Evolutionary conservation across 805 yeast genomes (phyloP), one percentile per base, ranked within the genome.

Genomic region (Ogataea paradorogensis): DNA sequence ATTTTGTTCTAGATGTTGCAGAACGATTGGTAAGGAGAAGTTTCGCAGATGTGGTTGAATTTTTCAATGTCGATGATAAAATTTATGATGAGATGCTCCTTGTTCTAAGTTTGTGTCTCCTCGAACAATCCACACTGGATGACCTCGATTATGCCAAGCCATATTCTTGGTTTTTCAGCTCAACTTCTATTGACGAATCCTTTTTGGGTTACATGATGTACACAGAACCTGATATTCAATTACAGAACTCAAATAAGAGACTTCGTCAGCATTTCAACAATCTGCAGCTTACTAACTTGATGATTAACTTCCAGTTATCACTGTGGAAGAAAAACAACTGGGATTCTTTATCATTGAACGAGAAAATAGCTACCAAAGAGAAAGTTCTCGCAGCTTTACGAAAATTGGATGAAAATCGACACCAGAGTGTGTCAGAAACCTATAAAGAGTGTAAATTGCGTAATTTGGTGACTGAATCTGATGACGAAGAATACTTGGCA

Each of bases 301-400:
- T 50, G 5, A 27, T 48, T 21, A 42, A 44, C 16, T 45, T 47
- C 16, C 51, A 51, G 27, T 29, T 46, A 1, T 43, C 51, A 1
- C 14, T 34, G 13, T 51, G 53, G 50, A 11, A 42, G n/a, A 36
- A 47, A 13, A 30, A 30, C 33, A 47, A 44, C 18, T 48, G 48
- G 47, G 18, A n/a, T 7, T 14, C 24, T 14, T n/a, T 46, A 32
- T 7, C 35, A 9, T 5, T 5, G 14, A 22, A 26, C 5, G 23
- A n/a, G 9, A 33, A 27, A 15, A n/a, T 8, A 9, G 15, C 27
- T n/a, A 38, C 34, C 11, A 28, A 29, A 15, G n/a, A 21, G 9
- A 20, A 24, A 4, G 41, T 46, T 7, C n/a, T 43, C 21, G 20
- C 27, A 14, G 40, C 38, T 8, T 30, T 46, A 14, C 10, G 16